Evolutionary conservation across 208 protist genomes (phyloP), one percentile per base, ranked within the genome.

Genomic region (Strigomonas culicis): DNA sequence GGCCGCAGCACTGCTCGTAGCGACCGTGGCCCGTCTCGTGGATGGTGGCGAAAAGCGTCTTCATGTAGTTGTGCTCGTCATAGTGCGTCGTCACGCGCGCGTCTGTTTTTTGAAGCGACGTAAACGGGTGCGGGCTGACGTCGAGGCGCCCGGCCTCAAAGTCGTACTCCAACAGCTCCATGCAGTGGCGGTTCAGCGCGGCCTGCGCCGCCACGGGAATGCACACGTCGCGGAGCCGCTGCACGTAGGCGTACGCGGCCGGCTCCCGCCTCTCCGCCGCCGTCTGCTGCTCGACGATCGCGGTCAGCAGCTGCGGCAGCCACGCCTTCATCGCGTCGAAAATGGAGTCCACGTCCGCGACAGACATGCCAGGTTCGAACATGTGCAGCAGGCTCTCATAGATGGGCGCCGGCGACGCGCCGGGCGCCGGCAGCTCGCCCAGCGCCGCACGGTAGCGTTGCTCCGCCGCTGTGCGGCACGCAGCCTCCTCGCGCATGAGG

Each of bases 71-170:
- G 15, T 72, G 31, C 22, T 67, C 67, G n/a, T 31, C 19, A 63
- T 84, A 97, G 63, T 77, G 72, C 3, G 82, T 90, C 3, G 92
- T 94, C 56, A 97, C 82, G 44, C 88, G 84, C 4, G 78, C 69
- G 69, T 95, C 92, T 27, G 80, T 74, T 59, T 74, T 75, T 50
- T 72, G 59, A 53, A 80, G 79, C 19, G 68, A 82, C 24, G 80
- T 88, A 68, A 97, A 95, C 3, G 89, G 85, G 67, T 97, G 92
- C 10, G 77, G 44, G 7, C 70, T 80, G 43, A 84, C 66, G 60
- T 95, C 89, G 44, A 92, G 52, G 6, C 86, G 76, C 19, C 89
- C 87, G 8, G 22, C 78, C 1, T 93, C 86, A 72, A 91, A 88
- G 60, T 90, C 78, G 52, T 86, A 94, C 60, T 76, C 72, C 81